Conservation (phyloP, 495 filamentous ascomycete species). For the Lasiosphaeris hirsuta region DNA sequence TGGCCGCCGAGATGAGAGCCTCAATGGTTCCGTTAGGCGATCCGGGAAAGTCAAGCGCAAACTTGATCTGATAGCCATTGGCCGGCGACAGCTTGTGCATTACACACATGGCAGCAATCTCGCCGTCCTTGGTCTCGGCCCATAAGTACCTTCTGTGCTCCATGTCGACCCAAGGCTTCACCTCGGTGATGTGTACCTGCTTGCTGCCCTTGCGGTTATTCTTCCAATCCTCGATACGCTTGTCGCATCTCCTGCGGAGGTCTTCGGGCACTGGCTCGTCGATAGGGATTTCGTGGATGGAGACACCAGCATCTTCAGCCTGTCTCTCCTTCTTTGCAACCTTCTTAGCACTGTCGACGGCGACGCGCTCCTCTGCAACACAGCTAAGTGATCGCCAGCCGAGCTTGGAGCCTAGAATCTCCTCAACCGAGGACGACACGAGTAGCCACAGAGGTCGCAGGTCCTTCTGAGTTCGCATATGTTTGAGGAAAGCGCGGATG, state of each 20-base stretch:
- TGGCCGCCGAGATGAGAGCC: slow-evolving; percentile 69
- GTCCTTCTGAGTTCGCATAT: slow-evolving; percentile 64
- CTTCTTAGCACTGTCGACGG: slow-evolving; percentile 67
- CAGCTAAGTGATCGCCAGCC: slow-evolving; percentile 82
- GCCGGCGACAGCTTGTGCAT: slow-evolving; percentile 69
- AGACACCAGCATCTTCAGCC: slow-evolving; percentile 73
- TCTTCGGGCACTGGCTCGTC: slow-evolving; percentile 61
- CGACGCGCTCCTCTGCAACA: slow-evolving; percentile 77
- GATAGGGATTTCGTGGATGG: slow-evolving; percentile 61
- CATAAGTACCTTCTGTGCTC: slow-evolving; percentile 80
- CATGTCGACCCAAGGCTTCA: slow-evolving; percentile 74
- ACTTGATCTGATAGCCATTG: slow-evolving; percentile 86
- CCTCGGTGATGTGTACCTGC: slow-evolving; percentile 82
- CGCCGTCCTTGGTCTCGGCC: slow-evolving; percentile 62
- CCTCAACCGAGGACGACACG: slow-evolving; percentile 63
- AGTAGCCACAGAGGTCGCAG: slow-evolving; percentile 82
- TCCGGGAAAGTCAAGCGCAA: slow-evolving; percentile 78
- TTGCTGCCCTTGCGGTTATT: slow-evolving; percentile 66
- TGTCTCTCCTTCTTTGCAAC: slow-evolving; percentile 59
- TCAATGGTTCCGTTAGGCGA: slow-evolving; percentile 79
- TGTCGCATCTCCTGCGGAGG: slow-evolving; percentile 60
- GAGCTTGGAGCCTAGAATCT: slow-evolving; percentile 67
- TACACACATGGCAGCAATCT: slow-evolving; percentile 68
- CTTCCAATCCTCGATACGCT: slow-evolving; percentile 75
- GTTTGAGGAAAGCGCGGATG: slow-evolving; percentile 67